Conservation (phyloP, 23 red algal genomes). For the Chondrus crispus region DNA sequence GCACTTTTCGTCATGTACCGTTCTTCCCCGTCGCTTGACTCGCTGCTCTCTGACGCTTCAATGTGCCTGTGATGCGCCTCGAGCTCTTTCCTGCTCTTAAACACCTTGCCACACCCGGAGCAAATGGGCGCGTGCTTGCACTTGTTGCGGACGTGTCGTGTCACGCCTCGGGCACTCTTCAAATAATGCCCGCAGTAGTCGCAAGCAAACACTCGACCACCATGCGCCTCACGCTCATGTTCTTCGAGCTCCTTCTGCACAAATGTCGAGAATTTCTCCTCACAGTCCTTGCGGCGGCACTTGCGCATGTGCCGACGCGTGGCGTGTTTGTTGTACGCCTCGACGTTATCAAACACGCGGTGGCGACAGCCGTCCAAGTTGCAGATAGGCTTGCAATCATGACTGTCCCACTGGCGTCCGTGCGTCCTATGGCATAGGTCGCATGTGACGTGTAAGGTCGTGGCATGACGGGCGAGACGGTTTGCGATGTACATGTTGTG, state of each 20-base stretch:
- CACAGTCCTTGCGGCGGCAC: conserved; percentile 23
- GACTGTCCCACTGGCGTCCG: conserved; percentile 1
- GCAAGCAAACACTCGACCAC: neutral
- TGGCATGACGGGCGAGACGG: neutral
- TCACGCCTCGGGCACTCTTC: neutral
- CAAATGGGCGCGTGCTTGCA: neutral
- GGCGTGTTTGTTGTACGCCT: neutral
- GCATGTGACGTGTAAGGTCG: conserved; percentile 16
- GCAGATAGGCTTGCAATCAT: conserved; percentile 21
- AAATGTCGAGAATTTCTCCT: conserved; percentile 9
- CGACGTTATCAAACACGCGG: neutral
- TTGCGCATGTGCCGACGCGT: conserved; percentile 7
- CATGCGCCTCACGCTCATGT: neutral
- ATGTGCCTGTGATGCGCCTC: neutral
- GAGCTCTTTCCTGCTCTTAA: neutral
- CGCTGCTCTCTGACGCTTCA: neutral
- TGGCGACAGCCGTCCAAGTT: neutral
- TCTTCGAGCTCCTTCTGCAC: neutral
- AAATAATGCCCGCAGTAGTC: conserved; percentile 5
- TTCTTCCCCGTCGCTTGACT: neutral
- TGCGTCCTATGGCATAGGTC: conserved; percentile 13
- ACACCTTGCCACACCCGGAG: neutral
- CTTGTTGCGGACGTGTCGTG: neutral
- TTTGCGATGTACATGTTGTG: conserved; percentile 18
- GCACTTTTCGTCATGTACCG: too few relatives aligned